Base-by-base conservation (phyloP, 495 filamentous ascomycete genomes). In the Penicillium coprophilum region DNA sequence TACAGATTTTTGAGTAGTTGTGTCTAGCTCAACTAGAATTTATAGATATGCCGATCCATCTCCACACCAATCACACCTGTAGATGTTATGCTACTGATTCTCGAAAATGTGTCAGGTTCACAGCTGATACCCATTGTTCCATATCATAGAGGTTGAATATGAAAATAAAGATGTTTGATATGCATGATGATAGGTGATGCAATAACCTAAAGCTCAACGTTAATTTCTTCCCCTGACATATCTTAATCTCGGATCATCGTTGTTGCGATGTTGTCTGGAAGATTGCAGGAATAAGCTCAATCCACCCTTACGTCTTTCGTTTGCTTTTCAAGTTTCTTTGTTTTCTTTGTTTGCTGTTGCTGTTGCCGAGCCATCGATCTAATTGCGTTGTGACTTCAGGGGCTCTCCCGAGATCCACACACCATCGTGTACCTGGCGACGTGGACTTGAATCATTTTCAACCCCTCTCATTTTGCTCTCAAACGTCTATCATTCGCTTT, bases 251-350 rank as follows among this genome's bases (percentile, higher is more conserved):
- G 65, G 54, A 39, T 9, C 50, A 58, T 45, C 19, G 3, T 68
- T 62, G 11, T 48, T 58, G 46, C 65, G 59, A 12, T 53, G 46
- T 59, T 61, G 63, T 64, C 61, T 63, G 43, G 43, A 44, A 53
- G 45, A 61, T 54, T 56, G 55, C 61, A 57, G 50, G 56, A 47
- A 53, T 46, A 46, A 31, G 43, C 40, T 56, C 50, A 44, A 19
- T 53, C 50, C 48, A 56, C 56, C 62, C 62, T 65, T 61, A 51
- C 62, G 44, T 50, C 51, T 38, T 54, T 38, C 31, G 20, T 46
- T 54, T 46, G 53, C 60, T 58, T 63, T 63, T 56, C 21, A 21
- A 39, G 17, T 17, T 49, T 36, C 21, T 21, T 34, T 58, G 55
- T 17, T 27, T 15, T 21, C 30, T 45, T 28, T 53, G 27, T 21